A percentile compares a stretch with the other conserved stretches of the same genome.
These are phyloP conservation scores for Aspergillus proliferans DNA, from an alignment of 2,329 filamentous ascomycete genomes.

Conservation along the genomic window DNA sequence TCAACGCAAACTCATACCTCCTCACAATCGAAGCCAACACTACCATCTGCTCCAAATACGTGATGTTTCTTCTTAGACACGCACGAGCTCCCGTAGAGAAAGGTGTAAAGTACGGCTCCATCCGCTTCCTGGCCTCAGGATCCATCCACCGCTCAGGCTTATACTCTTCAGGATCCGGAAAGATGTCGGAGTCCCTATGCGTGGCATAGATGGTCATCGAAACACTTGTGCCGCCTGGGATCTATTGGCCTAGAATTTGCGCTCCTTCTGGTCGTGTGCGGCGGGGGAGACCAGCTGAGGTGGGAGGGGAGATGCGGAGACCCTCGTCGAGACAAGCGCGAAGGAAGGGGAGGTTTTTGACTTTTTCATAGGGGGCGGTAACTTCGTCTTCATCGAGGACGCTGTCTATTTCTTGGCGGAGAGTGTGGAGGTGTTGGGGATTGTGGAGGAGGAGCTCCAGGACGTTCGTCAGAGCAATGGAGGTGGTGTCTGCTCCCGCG, in stretches of 20 bases:
- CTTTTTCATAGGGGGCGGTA: slow-evolving; percentile 44
- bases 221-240: slow-evolving; percentile 39
- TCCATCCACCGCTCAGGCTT: slow-evolving; percentile 36
- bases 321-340: slow-evolving; percentile 47
- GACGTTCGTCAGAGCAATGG: slow-evolving; percentile 47
- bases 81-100: neutral
- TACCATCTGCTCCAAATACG: neutral
- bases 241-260: slow-evolving; percentile 21
- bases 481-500: slow-evolving; percentile 47
- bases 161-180: slow-evolving; percentile 29
- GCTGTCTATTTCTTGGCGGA: slow-evolving; percentile 40
- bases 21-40: neutral
- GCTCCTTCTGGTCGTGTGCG: slow-evolving; percentile 39
- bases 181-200: slow-evolving; percentile 29
- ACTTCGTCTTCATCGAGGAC: slow-evolving; percentile 36
- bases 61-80: neutral
- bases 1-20: neutral
- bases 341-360: slow-evolving; percentile 46
- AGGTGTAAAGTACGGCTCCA: slow-evolving; percentile 26
- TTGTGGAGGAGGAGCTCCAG: slow-evolving; percentile 47
- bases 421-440: slow-evolving; percentile 31
- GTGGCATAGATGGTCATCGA: slow-evolving; percentile 34
- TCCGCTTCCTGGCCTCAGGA: slow-evolving; percentile 24
- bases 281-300: slow-evolving; percentile 35
- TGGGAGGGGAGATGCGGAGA: slow-evolving; percentile 39